phyloP scores from a whole-genome alignment of 2,329 filamentous ascomycete species.

The Escovopsis sp. region DNA sequence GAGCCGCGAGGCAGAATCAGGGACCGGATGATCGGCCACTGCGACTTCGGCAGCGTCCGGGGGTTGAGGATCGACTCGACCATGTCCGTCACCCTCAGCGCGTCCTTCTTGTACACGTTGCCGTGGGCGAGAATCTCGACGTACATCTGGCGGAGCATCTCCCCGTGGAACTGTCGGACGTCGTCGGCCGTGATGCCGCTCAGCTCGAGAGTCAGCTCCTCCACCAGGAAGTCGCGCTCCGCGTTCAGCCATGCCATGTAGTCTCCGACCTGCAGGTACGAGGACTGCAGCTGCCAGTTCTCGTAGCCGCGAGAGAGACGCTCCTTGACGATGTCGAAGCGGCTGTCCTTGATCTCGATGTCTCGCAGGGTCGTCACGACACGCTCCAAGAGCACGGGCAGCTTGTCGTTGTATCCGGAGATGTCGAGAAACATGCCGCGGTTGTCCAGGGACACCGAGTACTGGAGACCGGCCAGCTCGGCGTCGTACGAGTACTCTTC shows the following conservation, averaged over 20 bases:
- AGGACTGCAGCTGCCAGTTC: slow-evolving; percentile 78
- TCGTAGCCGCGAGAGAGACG: slow-evolving; percentile 59
- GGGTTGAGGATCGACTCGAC: slow-evolving; percentile 67
- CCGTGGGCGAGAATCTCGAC: slow-evolving; percentile 82
- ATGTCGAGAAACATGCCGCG: slow-evolving; percentile 66
- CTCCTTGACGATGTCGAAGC: slow-evolving; percentile 87
- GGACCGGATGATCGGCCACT: slow-evolving; percentile 67
- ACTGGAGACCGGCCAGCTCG: slow-evolving; percentile 77
- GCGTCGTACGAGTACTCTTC: slow-evolving; percentile 94
- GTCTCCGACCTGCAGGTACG: slow-evolving; percentile 75
- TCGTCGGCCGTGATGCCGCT: slow-evolving; percentile 58
- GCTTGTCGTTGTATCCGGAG: slow-evolving; percentile 91
- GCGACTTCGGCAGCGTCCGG: slow-evolving; percentile 53
- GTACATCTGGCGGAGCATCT: slow-evolving; percentile 68
- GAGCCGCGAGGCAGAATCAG: slow-evolving; percentile 63
- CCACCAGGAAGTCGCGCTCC: slow-evolving; percentile 63
- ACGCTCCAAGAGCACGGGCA: slow-evolving; percentile 78
- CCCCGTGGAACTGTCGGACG: slow-evolving; percentile 61
- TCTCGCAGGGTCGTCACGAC: slow-evolving; percentile 73
- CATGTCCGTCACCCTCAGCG: slow-evolving; percentile 67
- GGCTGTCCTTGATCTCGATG: slow-evolving; percentile 67
- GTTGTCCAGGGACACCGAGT: slow-evolving; percentile 57
- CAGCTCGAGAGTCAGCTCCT: slow-evolving; percentile 66
- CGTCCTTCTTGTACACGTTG: slow-evolving; percentile 89
- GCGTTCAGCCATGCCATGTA: slow-evolving; percentile 68